Percentiles rank a stretch among this genome's conserved stretches.
These are phyloP conservation scores for Oleoguttula mirabilis DNA, from an alignment of 495 filamentous ascomycete genomes.

Conservation along the genomic window DNA sequence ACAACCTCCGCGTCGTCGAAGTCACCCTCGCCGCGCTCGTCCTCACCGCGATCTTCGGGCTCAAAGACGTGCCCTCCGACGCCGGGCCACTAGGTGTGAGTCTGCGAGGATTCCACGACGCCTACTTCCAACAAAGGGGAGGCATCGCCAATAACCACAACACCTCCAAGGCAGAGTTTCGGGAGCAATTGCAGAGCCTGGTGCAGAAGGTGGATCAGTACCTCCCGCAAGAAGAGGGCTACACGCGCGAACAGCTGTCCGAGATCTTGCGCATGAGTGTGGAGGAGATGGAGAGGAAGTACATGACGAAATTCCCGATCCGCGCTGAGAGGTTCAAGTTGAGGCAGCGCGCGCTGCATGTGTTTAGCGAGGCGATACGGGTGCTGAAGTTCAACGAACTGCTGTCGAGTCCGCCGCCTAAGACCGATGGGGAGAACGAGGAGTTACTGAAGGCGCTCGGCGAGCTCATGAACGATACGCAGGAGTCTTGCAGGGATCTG, in stretches of 20 bases:
- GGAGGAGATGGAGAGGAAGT: slow-evolving; percentile 56
- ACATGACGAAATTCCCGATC: slow-evolving; percentile 74
- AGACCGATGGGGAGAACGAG: slow-evolving; percentile 38
- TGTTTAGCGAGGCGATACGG: slow-evolving; percentile 77
- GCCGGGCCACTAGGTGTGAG: slow-evolving; percentile 72
- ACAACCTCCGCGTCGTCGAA: slow-evolving; percentile 94
- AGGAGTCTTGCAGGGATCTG: slow-evolving; percentile 65
- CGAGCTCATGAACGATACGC: slow-evolving; percentile 78
- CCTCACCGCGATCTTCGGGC: slow-evolving; percentile 46
- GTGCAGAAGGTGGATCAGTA: slow-evolving; percentile 50
- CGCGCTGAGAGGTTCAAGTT: slow-evolving; percentile 81
- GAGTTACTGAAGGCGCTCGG: slow-evolving; percentile 60
- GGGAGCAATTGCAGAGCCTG: slow-evolving; percentile 57
- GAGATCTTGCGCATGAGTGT: slow-evolving; percentile 55
- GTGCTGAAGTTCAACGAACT: slow-evolving; percentile 72
- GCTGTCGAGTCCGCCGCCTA: slow-evolving; percentile 36
- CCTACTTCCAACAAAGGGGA: slow-evolving; percentile 56
- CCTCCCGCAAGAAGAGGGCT: slow-evolving; percentile 64
- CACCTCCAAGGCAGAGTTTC: slow-evolving; percentile 33
- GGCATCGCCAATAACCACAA: slow-evolving; percentile 33
- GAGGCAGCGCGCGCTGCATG: slow-evolving; percentile 74
- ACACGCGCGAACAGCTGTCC: slow-evolving; percentile 81
- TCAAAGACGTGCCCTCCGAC: slow-evolving; percentile 59
- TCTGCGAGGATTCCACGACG: slow-evolving; percentile 73
- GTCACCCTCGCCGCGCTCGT: slow-evolving; percentile 78